Evolutionary conservation across 208 protist genomes (phyloP).

Genomic region (Acanthamoeba healyi): DNA sequence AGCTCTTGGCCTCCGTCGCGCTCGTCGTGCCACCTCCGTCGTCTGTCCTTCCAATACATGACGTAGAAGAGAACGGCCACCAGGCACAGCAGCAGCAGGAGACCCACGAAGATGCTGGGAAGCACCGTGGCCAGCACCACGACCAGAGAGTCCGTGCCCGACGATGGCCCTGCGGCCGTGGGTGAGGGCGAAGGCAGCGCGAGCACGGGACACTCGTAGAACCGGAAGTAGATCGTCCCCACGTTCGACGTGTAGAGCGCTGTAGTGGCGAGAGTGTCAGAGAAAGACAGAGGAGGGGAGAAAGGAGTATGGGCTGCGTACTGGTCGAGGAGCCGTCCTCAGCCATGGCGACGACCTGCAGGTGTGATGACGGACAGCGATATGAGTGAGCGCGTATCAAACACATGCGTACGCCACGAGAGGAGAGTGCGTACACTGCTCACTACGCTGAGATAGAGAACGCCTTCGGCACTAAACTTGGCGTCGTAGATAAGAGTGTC

Average conservation of each 20-base stretch:
- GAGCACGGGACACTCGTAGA: background rate
- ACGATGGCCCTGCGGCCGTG: background rate
- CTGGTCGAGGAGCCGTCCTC: background rate
- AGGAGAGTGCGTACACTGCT: background rate
- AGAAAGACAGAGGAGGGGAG: no score
- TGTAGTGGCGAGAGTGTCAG: no score
- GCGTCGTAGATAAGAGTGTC: background rate
- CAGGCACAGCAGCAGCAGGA: background rate
- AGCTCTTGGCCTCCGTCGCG: background rate
- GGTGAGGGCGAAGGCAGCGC: background rate
- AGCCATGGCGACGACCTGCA: background rate
- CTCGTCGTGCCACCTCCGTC: slow-evolving; percentile 14
- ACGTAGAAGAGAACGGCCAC: background rate
- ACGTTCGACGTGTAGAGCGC: slow-evolving; percentile 3
- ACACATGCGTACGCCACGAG: no score
- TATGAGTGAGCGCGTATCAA: no score
- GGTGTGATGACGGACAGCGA: no score
- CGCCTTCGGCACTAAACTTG: background rate
- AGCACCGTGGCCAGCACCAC: slow-evolving; percentile 11
- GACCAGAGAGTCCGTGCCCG: background rate
- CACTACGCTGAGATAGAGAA: background rate
- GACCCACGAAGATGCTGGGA: slow-evolving; percentile 27
- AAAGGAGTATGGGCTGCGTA: no score
- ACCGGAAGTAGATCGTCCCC: background rate
- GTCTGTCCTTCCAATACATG: background rate